phyloP scores from a whole-genome alignment of 2,329 filamentous ascomycete genomes.

The Teratosphaeria gauchensis region DNA sequence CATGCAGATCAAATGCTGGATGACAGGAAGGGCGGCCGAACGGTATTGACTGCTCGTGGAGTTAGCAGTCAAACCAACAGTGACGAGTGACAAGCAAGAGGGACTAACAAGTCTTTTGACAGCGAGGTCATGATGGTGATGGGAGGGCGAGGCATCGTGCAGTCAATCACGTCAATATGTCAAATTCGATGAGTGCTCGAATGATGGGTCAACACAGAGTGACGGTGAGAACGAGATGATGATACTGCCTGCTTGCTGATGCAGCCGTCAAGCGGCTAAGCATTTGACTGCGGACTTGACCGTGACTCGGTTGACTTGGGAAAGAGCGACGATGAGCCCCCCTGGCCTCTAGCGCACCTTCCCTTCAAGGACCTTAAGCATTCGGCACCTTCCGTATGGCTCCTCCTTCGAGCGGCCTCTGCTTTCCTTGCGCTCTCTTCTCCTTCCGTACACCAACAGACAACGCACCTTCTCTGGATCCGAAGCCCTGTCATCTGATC shows the following conservation, averaged over 20 bases:
- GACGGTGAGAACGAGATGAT: not conserved
- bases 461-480: not conserved
- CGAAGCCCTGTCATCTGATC: not conserved
- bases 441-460: not conserved
- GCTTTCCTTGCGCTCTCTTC: not conserved
- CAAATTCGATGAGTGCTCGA: not conserved
- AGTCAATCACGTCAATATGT: not conserved
- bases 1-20: too few species aligned
- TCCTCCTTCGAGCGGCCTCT: not conserved
- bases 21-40: too few species aligned
- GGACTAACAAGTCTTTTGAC: not conserved
- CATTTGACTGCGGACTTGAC: not conserved
- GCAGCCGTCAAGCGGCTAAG: not conserved
- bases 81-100: not conserved
- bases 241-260: not conserved
- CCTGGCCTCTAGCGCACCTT: not conserved
- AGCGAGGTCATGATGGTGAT: not conserved
- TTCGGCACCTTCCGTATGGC: not conserved
- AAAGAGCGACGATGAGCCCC: not conserved
- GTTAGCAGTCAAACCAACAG: too few species aligned
- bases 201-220: not conserved
- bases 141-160: too few species aligned
- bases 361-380: not conserved
- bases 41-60: too few species aligned
- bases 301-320: not conserved